phyloP scores from a whole-genome alignment of 176 grass and related monocot species.

The Puya raimondii region DNA sequence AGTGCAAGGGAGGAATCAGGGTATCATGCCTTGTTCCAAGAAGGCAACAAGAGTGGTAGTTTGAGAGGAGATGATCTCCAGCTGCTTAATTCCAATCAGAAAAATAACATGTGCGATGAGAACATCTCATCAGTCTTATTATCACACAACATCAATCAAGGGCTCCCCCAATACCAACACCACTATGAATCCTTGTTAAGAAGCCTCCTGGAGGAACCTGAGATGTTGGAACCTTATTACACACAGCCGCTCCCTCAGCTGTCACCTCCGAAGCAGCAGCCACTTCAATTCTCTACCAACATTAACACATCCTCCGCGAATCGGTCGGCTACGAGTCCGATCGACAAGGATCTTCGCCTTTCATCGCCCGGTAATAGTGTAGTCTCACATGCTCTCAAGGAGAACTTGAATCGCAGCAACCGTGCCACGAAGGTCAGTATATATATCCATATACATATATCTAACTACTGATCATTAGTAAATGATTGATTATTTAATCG shows the following conservation, averaged over 20 bases:
- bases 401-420: no score
- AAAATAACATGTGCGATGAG: neutral
- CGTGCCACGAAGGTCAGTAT: no score
- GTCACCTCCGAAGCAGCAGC: constrained; percentile 10
- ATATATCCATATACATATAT: neutral
- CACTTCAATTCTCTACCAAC: constrained; percentile 38
- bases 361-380: no score
- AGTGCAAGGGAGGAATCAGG: no score
- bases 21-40: no score
- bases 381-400: no score
- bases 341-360: no score
- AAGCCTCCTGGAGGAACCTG: constrained; percentile 43
- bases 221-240: neutral
- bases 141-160: neutral
- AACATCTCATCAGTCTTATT: neutral
- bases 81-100: neutral
- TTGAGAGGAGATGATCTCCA: no score
- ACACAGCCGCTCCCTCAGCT: constrained; percentile 5
- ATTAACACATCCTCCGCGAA: constrained; percentile 50
- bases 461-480: no score
- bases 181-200: constrained; percentile 23
- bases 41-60: no score
- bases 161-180: neutral
- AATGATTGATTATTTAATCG: no score
- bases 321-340: no score